These are phyloP conservation scores for Cercospora nicotianae DNA, from an alignment of 2,329 filamentous ascomycete genomes.

Conservation along the genomic window DNA sequence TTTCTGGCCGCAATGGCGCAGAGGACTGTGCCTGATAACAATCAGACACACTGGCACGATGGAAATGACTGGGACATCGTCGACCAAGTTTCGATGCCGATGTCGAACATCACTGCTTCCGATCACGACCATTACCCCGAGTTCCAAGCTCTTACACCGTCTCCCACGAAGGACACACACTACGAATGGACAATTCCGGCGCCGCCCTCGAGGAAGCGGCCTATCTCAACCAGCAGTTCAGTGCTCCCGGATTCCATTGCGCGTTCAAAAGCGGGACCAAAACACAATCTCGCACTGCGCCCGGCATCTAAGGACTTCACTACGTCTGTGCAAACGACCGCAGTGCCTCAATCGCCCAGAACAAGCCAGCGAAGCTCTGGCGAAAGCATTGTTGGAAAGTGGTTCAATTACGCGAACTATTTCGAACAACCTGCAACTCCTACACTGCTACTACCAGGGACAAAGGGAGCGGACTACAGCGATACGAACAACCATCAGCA, in stretches of 20 bases:
- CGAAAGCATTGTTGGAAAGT: slow-evolving; percentile 3
- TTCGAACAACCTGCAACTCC: neutral
- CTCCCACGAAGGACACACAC: neutral
- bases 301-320: neutral
- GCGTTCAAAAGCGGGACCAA: neutral
- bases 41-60: neutral
- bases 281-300: neutral
- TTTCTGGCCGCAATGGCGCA: neutral
- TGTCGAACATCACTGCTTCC: neutral
- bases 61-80: neutral
- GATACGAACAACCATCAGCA: neutral
- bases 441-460: slow-evolving; percentile 2
- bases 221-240: slow-evolving; percentile 13
- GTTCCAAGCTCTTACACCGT: neutral
- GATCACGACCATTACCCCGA: neutral
- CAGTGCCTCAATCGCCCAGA: neutral
- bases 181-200: neutral
- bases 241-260: slow-evolving; percentile 9
- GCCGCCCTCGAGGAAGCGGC: neutral
- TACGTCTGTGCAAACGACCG: neutral
- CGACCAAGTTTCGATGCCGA: neutral
- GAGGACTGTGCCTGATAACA: neutral
- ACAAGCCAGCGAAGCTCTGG: neutral
- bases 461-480: neutral
- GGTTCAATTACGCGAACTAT: neutral